A percentile compares a stretch with the other conserved stretches of the same genome.
These are phyloP conservation scores for Lagenaria siceraria DNA, from an alignment of 306 rosid species.

Conservation along the genomic window DNA sequence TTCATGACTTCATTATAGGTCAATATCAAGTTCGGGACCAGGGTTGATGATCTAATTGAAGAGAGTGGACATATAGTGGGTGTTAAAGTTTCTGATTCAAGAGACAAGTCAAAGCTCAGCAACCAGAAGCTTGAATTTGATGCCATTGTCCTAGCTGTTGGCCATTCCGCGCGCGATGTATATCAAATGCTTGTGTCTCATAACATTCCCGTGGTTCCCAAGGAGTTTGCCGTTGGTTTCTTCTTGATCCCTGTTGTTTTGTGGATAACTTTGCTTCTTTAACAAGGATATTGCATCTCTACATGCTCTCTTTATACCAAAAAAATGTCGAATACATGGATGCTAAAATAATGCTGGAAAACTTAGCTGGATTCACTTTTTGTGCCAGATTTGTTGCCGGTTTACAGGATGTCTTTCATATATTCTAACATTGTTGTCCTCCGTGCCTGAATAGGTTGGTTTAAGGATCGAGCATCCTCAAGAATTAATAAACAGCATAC, in stretches of 20 bases:
- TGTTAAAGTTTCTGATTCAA: conserved; percentile 60
- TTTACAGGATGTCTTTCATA: not conserved
- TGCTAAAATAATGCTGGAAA: not conserved
- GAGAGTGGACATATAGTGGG: conserved; percentile 51
- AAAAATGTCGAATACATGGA: not conserved
- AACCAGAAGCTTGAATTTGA: conserved; percentile 56
- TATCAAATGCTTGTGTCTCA: conserved; percentile 80
- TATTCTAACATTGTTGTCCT: conserved; percentile 8
- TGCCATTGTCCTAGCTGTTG: conserved; percentile 86
- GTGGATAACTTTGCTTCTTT: not conserved
- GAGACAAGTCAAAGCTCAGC: conserved; percentile 29
- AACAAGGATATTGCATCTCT: not conserved
- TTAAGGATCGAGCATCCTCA: conserved; percentile 96
- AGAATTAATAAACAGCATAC: conserved; percentile 68
- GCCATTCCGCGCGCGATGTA: conserved; percentile 93
- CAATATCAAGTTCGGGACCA: conserved; percentile 73
- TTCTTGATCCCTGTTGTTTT: conserved; percentile 9
- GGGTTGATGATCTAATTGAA: conserved; percentile 74
- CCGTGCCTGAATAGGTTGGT: conserved; percentile 59
- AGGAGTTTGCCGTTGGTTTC: conserved; percentile 83
- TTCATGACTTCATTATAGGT: conserved; percentile 34
- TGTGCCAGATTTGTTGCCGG: not conserved
- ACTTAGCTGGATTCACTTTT: not conserved
- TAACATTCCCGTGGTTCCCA: conserved; percentile 58
- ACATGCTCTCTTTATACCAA: not conserved